Conservation (phyloP, 192 early-diverging fungal species). For the Phycomyces blakesleeanus region DNA sequence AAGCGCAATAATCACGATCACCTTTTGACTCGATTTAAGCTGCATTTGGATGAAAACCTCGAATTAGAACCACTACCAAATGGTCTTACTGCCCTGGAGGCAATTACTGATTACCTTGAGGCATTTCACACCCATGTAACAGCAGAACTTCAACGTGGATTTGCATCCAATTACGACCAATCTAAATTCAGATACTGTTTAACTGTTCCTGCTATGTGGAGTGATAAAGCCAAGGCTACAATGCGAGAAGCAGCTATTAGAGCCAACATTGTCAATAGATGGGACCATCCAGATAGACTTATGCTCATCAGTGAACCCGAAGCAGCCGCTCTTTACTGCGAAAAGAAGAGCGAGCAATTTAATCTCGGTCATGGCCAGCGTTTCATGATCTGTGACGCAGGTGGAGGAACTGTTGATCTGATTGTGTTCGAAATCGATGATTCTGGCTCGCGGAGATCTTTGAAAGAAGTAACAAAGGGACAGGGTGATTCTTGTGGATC, state of each 20-base stretch:
- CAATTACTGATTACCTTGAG: slow-evolving; percentile 52
- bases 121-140: slow-evolving; percentile 34
- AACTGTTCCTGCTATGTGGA: slow-evolving; percentile 52
- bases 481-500: slow-evolving; percentile 51
- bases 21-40: slow-evolving; percentile 43
- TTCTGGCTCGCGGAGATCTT: slow-evolving; percentile 7
- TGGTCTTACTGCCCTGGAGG: slow-evolving; percentile 41
- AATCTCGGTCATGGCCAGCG: slow-evolving; percentile 37
- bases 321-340: slow-evolving; percentile 48
- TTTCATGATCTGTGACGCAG: slow-evolving; percentile 51
- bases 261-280: slow-evolving; percentile 36
- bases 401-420: slow-evolving; percentile 55
- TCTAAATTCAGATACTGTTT: slow-evolving; percentile 41
- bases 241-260: slow-evolving; percentile 45
- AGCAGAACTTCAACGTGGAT: slow-evolving; percentile 36
- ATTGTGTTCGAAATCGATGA: slow-evolving; percentile 4
- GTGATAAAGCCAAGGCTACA: slow-evolving; percentile 38
- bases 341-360: slow-evolving; percentile 44
- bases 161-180: slow-evolving; percentile 42
- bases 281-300: slow-evolving; percentile 42
- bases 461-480: slow-evolving; percentile 48
- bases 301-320: slow-evolving; percentile 39
- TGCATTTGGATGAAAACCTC: slow-evolving; percentile 46
- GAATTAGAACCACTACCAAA: slow-evolving; percentile 40
- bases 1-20: slow-evolving; percentile 40